Percentiles rank a stretch among this genome's conserved stretches.
phyloP scores from a whole-genome alignment of 2,329 filamentous ascomycete genomes.

The Trichophyton rubrum region DNA sequence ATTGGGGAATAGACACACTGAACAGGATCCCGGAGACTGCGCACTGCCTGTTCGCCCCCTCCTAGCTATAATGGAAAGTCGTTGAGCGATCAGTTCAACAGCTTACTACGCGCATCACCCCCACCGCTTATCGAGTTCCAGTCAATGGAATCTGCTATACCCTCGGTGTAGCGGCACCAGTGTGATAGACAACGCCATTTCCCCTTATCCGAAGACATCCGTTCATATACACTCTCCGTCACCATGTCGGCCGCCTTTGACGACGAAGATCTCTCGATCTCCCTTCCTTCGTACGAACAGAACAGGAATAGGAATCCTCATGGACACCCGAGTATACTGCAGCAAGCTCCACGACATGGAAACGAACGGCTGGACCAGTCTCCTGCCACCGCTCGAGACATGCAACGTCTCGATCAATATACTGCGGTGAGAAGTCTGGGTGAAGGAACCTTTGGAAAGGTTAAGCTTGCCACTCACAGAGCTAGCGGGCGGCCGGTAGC shows the following conservation, averaged over 20 bases:
- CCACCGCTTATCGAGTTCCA: slow-evolving; percentile 1
- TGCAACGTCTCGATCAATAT: slow-evolving; percentile 84
- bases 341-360: slow-evolving; percentile 6
- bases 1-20: too few relatives aligned
- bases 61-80: not conserved
- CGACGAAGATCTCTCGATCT: slow-evolving; percentile 28
- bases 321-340: slow-evolving; percentile 14
- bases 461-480: slow-evolving; percentile 89
- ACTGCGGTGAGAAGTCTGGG: slow-evolving; percentile 80
- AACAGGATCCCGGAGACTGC: too few relatives aligned
- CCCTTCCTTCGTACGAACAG: slow-evolving; percentile 19
- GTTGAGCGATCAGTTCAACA: not conserved
- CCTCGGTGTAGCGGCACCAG: not conserved
- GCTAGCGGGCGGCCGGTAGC: slow-evolving; percentile 91
- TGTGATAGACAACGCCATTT: not conserved
- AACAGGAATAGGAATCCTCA: slow-evolving; percentile 10
- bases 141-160: not conserved
- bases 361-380: slow-evolving; percentile 26
- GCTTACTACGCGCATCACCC: not conserved
- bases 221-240: not conserved
- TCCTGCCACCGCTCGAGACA: slow-evolving; percentile 43
- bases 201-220: not conserved
- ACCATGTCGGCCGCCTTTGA: slow-evolving; percentile 26
- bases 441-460: slow-evolving; percentile 96
- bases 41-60: not conserved